Evolutionary conservation across 1,139 yeast species (phyloP), one percentile per base, ranked within the genome.

Genomic region (Zygosaccharomyces sapae): DNA sequence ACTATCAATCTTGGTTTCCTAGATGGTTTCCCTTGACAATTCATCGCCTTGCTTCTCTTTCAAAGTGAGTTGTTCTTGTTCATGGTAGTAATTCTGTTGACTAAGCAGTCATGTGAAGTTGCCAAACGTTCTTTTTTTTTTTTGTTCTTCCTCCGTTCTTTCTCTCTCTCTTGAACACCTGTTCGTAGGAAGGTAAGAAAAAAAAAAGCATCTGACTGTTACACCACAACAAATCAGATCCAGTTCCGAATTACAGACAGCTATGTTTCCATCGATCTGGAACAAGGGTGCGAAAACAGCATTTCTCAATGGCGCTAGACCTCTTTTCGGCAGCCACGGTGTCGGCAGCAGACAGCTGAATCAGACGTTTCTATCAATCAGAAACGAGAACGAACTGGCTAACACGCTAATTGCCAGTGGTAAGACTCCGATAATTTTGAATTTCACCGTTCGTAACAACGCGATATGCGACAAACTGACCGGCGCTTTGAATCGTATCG

Each of bases 381-480:
- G 79, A 51, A 70, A 70, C 46, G 71, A 71, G 33, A 65, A 67
- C 45, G 94, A 86, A 55, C 66, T 86, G 44, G 79, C 80, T 46
- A 76, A 77, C 44, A 62, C 81, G 45, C 60, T 83, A 38, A 62
- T 78, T n/a, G 65, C 71, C 38, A 68, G 66, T 38, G 70, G 70
- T 48, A 76, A 76, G 52, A 73, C 77, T 34, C 94, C 95, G 1
- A 66, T 86, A 46, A 66, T 86, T 47, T 72, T 86, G 55, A 85
- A 86, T 62, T 87, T 87, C 68, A 85, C 90, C 1, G 70, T 79
- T 41, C 72, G 82, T 49, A 87, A 88, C 6, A 87, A 84, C 56
- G 71, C 76, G 3, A 70, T 74, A 38, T 79, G 84, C 52, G 81
- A 84, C 61, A 73, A 73, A 52, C 73, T 85, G 42, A 84, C 94